Evolutionary conservation across 805 yeast species (phyloP), one percentile per base, ranked within the genome.

Genomic region (Phaffomyces antillensis): DNA sequence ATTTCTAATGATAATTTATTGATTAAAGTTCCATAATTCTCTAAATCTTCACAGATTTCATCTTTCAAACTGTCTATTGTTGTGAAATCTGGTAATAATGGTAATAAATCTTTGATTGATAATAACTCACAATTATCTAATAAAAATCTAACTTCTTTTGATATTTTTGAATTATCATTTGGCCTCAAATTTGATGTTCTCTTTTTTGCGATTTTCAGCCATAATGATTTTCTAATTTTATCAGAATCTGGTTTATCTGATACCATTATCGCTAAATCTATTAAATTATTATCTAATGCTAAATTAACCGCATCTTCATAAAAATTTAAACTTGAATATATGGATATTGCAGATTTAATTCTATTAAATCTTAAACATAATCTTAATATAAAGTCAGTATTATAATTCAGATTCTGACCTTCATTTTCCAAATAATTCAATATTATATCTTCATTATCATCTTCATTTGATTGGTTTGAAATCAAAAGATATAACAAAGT

Each of bases 31-130:
- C 89, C 87, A 57, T 87, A 83, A 26, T 71, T 72, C 57, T 87
- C 90, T 50, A 93, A 66, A n/a, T 91, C 83, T 39, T 72, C 70
- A 30, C 90, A 86, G 37, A 93, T 77, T 53, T 89, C 96, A 39
- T 84, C 86, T 52, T 88, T 87, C 56, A 93, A 77, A 48, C 84
- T 81, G 51, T 86, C 93, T 40, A 93, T 81, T 25, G 86, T 79
- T 0, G 86, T 76, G 46, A 86, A 79, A 53, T 88, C 90, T 0
- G 97, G 96, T 51, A 93, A 82, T 30, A 87, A 66, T 2, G 95
- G 95, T 41, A 93, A 64, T 36, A 93, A 58, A 55, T 93, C 98
- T 50, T 86, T 89, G 37, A 93, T 80, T 4, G 81, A 75, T 18
- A 86, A 59, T 13, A 75, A 55, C 15, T 71, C 76, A 51, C 77